These are phyloP conservation scores for Yarrowia phangngaensis DNA, from an alignment of 805 yeast genomes.

Conservation along the genomic window DNA sequence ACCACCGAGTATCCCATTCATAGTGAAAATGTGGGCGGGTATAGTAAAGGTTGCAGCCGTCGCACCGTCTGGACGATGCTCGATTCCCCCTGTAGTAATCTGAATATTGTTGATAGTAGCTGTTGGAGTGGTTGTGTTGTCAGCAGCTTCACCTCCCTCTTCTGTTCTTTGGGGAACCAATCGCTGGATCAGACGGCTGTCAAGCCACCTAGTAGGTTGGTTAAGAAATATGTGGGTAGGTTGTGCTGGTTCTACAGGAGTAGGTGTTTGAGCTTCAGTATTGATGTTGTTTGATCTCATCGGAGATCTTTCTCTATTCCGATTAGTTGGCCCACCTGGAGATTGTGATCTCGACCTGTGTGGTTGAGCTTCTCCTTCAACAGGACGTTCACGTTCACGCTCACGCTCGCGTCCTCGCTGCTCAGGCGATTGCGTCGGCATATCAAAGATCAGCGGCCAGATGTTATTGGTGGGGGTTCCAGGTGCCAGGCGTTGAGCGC, in stretches of 20 bases:
- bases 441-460: conserved; percentile 5
- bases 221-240: conserved; percentile 9
- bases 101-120: neutral
- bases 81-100: neutral
- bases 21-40: conserved; percentile 3
- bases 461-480: too few species aligned
- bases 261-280: neutral
- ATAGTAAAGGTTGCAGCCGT: conserved; percentile 22
- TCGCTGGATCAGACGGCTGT: conserved; percentile 11
- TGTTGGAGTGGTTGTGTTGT: neutral
- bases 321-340: neutral
- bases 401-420: neutral
- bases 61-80: neutral
- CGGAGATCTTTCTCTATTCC: conserved; percentile 11
- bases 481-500: too few species aligned
- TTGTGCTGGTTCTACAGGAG: neutral
- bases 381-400: conserved; percentile 4
- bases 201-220: neutral
- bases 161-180: neutral
- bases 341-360: conserved; percentile 20
- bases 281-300: neutral
- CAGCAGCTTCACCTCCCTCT: neutral
- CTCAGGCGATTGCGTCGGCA: conserved; percentile 2
- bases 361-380: conserved; percentile 8
- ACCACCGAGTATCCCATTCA: conserved; percentile 1